Base-by-base conservation (phyloP, 176 grass and related monocot species). In the Tillandsia fasciculata region DNA sequence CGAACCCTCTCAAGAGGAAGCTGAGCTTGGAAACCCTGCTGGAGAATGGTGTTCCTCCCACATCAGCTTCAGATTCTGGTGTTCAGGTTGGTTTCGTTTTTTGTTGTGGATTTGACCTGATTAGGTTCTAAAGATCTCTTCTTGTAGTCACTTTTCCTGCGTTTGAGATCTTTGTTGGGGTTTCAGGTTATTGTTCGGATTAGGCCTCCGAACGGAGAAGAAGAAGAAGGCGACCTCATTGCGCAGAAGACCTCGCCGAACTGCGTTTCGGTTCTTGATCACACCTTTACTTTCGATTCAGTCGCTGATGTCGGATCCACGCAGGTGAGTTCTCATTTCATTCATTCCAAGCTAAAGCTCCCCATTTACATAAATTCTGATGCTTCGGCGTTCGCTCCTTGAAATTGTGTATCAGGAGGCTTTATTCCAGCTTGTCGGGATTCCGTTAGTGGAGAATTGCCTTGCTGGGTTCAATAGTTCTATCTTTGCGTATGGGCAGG, bases 401-500 rank as follows among this genome's bases (percentile, higher is more conserved):
- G 17, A 61, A 61, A 14, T 61, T 70, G 13, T 68, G 27, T n/a
- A 57, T 20, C 71, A 99, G 94, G 94, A 90, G 50, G 89, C 92
- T 48, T 75, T 99, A 64, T 99, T 90, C 74, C 83, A 72, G 27
- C 87, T 99, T 78, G 94, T 90, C 26, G 94, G 94, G 23, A 27
- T 86, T 53, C 89, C 89, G 9, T 81, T 99, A 27, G 89, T 99
- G 52, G 94, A 99, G 65, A 99, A 99, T 68, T 99, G 94, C 84
- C 74, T 99, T 70, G 79, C 75, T 9, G 94, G 94, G 58, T 99
- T 99, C 71, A 99, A 99, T 72, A 99, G 94, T 75, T 99, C 94
- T 6, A 93, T 99, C 78, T 99, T 99, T 87, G 94, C 89, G n/a
- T 99, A 99, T 24, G 94, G 94, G 18, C 94, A 99, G 89, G 94